These are phyloP conservation scores for Blastobotrys mokoenaii DNA, from an alignment of 805 yeast species.

Conservation along the genomic window DNA sequence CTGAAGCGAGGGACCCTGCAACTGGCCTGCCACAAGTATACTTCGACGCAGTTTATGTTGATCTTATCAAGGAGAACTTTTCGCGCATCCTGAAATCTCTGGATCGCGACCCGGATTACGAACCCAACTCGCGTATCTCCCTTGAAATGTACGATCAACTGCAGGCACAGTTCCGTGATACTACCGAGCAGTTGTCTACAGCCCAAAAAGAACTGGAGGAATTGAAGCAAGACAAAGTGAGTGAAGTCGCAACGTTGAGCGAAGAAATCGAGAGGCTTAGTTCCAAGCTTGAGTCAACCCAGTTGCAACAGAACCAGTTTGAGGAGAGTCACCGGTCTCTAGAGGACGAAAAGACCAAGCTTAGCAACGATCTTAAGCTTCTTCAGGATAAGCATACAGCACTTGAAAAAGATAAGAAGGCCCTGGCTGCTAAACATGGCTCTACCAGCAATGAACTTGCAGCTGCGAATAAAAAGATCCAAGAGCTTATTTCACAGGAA, in stretches of 20 bases:
- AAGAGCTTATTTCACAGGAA: constrained; percentile 24
- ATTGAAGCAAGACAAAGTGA: constrained; percentile 18
- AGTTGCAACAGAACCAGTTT: not conserved
- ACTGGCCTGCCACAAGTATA: constrained; percentile 84
- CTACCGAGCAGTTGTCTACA: constrained; percentile 15
- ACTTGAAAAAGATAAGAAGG: constrained; percentile 28
- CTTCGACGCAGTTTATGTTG: constrained; percentile 57
- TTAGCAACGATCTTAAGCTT: constrained; percentile 14
- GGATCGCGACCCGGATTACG: constrained; percentile 63
- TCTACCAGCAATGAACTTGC: too few species aligned
- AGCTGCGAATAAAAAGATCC: constrained; percentile 17
- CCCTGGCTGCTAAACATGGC: too few species aligned
- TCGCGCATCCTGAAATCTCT: constrained; percentile 61
- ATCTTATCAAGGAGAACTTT: constrained; percentile 60
- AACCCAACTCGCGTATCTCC: constrained; percentile 60
- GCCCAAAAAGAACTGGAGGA: constrained; percentile 22
- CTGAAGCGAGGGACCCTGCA: constrained; percentile 46
- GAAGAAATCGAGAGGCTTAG: constrained; percentile 18
- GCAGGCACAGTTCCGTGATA: constrained; percentile 20
- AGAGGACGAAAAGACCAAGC: constrained; percentile 3
- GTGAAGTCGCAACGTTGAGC: constrained; percentile 23
- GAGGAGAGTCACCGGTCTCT: constrained; percentile 3
- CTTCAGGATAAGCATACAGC: constrained; percentile 19
- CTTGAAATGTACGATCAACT: constrained; percentile 45
- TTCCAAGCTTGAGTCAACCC: constrained; percentile 22